Evolutionary conservation across 192 early-diverging fungal species (phyloP), one percentile per base, ranked within the genome.

Genomic region (Coemansia sp.): DNA sequence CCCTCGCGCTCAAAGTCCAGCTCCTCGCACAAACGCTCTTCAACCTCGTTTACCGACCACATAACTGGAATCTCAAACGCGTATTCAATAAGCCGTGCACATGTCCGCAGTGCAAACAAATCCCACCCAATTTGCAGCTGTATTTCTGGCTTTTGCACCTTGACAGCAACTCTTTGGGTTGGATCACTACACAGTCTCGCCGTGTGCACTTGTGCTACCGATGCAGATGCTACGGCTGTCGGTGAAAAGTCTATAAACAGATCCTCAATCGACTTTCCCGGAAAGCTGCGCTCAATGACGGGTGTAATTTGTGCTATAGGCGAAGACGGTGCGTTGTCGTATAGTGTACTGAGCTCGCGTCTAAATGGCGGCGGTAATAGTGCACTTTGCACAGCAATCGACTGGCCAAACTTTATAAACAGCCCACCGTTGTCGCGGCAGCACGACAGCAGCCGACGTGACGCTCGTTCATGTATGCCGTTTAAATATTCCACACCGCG

Each of bases 61-160:
- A 85, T 80, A 67, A 98, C 61, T 19, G 93, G 93, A 31, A 98
- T 68, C 11, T 93, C 93, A 82, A 96, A 98, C 11, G 91, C 66
- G 5, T 72, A 73, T 73, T 96, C 91, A 31, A 95, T 83, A 1
- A 83, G 49, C 17, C 76, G 59, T 28, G 89, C 74, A 20, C 94
- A 73, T 22, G 86, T 37, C 11, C 86, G 75, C 56, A 88, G 85
- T 5, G 88, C 86, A 23, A 86, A 69, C 64, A 98, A 61, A 70
- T 98, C 95, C 85, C 87, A 89, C 36, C 82, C 86, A 23, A 96
- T 93, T 74, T 98, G 95, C 28, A 84, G 64, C 51, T 64, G 70
- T 36, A 97, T 94, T 62, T 89, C 91, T 0, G 94, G 95, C 62
- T 95, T 97, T 62, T 97, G 95, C 4, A 97, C 82, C 81, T 97